A percentile compares a stretch with the other conserved stretches of the same genome.
Conservation (phyloP, 2,329 filamentous ascomycete species). For the Aspergillus uvarum region DNA sequence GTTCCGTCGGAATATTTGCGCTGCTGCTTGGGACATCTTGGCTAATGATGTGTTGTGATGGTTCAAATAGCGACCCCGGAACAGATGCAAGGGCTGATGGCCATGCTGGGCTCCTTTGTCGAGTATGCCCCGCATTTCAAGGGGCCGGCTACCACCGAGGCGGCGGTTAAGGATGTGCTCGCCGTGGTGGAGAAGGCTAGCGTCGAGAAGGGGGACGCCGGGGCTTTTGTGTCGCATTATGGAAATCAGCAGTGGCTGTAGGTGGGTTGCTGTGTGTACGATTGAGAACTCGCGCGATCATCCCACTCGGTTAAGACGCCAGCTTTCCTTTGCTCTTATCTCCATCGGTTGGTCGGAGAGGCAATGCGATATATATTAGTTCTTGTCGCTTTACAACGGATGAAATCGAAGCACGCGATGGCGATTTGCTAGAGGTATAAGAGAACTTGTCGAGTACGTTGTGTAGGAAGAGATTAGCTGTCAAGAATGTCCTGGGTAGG, state of each 20-base stretch:
- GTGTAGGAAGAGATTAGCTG: no score
- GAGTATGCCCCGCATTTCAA: slow-evolving; percentile 45
- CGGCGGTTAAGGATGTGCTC: slow-evolving; percentile 36
- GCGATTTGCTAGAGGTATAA: no score
- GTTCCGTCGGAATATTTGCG: no score
- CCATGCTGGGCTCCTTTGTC: slow-evolving; percentile 32
- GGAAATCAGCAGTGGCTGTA: slow-evolving; percentile 57
- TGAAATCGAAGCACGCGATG: no score
- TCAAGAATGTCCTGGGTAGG: no score
- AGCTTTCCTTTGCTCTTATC: no score
- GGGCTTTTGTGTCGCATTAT: slow-evolving; percentile 55
- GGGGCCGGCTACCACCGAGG: slow-evolving; percentile 36
- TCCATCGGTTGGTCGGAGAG: background rate
- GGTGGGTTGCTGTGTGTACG: slow-evolving; percentile 3
- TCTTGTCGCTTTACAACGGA: no score
- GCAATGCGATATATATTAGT: background rate
- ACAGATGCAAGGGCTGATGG: slow-evolving; percentile 22
- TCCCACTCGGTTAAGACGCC: no score
- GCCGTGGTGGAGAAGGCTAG: slow-evolving; percentile 39
- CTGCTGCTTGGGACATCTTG: background rate
- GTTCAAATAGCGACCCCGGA: slow-evolving; percentile 20
- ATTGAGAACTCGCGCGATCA: no score
- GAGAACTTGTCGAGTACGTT: no score
- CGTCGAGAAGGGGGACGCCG: slow-evolving; percentile 49
- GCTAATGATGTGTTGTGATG: slow-evolving; percentile 1